Base-by-base conservation (phyloP, 805 yeast genomes). In the Pichia manshurica region DNA sequence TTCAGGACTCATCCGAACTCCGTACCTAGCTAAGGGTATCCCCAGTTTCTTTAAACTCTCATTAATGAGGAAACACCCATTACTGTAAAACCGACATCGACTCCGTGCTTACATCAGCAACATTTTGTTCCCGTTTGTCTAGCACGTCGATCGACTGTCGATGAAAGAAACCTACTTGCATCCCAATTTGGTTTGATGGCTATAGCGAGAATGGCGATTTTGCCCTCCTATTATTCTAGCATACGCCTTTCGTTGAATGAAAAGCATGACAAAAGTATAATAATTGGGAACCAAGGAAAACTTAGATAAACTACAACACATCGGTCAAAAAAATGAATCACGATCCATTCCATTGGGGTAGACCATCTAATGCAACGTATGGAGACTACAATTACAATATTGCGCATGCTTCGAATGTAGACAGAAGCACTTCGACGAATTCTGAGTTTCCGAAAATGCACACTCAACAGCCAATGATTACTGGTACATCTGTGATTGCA, bases 401-500 rank as follows among this genome's bases (percentile, higher is more conserved):
- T 58, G 85, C 95, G 42, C 68, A 81, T 53, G 89, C 89, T 1
- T 54, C 55, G 25, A 62, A 49, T 62, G 63, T 46, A 8, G 53
- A 56, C n/a, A 48, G 47, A n/a, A 37, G 39, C 7, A 56, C 52
- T 15, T 49, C 52, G 21, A 47, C 44, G 5, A 49, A 47, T 21
- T 54, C 66, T 0, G 70, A 70, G 39, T 75, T 81, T 62, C 96
- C 97, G 28, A 77, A 73, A 47, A 79, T 81, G 81, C 83, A 87
- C 66, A 91, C 99, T 2, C 96, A 87, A 65, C 88, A 82, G 62
- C 99, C 99, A 42, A 84, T 87, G 56, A 87, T 93, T 51, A 93
- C 99, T 13, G 98, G 99, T 62, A 87, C 98, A 0, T 88, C 96
- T 32, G 99, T 93, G 20, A 75, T 93, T 57, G 95, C 93, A 8